Evolutionary conservation across 768 basidiomycete species (phyloP).

Genomic region (Russula compacta): DNA sequence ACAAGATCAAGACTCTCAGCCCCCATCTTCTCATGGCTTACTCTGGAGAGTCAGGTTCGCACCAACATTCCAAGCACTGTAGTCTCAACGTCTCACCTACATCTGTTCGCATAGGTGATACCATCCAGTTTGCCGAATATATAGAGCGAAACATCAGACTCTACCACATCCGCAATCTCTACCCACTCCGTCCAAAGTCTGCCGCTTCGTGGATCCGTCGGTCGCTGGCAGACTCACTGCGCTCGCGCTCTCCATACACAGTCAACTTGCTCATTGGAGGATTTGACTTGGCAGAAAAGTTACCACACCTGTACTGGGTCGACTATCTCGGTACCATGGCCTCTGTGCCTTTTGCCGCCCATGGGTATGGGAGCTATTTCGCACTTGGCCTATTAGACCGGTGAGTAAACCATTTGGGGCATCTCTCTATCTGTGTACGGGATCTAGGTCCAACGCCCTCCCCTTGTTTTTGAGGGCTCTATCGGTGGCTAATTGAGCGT

Average conservation of each 20-base stretch:
- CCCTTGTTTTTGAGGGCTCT: not conserved
- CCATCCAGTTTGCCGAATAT: constrained; percentile 92
- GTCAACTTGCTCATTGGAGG: constrained; percentile 94
- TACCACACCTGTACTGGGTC: constrained; percentile 86
- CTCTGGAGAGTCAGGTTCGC: constrained; percentile 82
- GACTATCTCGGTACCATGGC: constrained; percentile 91
- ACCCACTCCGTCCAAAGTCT: constrained; percentile 80
- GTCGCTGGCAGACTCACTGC: constrained; percentile 78
- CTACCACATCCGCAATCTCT: constrained; percentile 90
- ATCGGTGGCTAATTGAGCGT: constrained; percentile 6
- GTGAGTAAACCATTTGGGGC: constrained; percentile 33
- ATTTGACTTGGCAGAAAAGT: constrained; percentile 67
- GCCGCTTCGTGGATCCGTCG: constrained; percentile 95
- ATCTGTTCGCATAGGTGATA: constrained; percentile 57
- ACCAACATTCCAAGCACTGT: not conserved
- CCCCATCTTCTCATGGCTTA: constrained; percentile 92
- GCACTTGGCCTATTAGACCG: constrained; percentile 85
- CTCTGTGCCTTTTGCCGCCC: constrained; percentile 86
- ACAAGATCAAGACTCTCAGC: constrained; percentile 90
- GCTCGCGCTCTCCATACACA: constrained; percentile 78
- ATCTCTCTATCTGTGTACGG: not conserved
- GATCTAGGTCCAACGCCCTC: not conserved
- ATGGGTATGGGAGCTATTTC: constrained; percentile 94
- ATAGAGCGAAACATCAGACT: constrained; percentile 93
- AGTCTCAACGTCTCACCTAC: not conserved